Evolutionary conservation across 192 early-diverging fungal genomes (phyloP).

Genomic region (Coemansia sp.): DNA sequence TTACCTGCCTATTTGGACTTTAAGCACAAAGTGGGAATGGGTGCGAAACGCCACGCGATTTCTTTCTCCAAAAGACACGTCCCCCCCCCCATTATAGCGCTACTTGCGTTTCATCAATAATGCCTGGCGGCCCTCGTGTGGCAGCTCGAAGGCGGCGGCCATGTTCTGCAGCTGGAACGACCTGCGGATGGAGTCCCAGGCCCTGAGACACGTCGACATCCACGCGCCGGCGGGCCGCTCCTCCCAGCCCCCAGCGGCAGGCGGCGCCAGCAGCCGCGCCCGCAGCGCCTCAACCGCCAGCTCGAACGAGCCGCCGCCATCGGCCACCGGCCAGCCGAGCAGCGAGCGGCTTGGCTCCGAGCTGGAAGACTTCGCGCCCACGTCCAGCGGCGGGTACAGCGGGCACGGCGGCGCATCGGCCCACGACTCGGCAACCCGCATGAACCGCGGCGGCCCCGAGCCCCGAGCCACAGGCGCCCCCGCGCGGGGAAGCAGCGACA

Average conservation of each 20-base stretch:
- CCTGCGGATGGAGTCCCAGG: slow-evolving; percentile 47
- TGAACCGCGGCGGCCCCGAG: slow-evolving; percentile 1
- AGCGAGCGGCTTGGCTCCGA: neutral
- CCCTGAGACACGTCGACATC: slow-evolving; percentile 17
- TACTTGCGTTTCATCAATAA: neutral
- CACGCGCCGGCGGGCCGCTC: slow-evolving; percentile 21
- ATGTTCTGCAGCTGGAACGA: slow-evolving; percentile 15
- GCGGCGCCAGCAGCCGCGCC: neutral
- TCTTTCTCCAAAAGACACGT: neutral
- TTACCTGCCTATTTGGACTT: too few relatives aligned
- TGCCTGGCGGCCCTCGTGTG: neutral
- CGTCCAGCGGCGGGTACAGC: slow-evolving; percentile 2
- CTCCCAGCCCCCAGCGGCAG: neutral
- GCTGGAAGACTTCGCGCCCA: neutral
- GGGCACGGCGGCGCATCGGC: neutral
- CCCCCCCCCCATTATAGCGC: neutral
- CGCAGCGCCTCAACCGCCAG: slow-evolving; percentile 2
- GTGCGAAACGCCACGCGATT: neutral
- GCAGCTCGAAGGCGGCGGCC: neutral
- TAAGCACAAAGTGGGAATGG: too few relatives aligned
- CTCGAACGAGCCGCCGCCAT: slow-evolving; percentile 1
- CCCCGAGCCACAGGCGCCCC: neutral
- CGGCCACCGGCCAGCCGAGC: neutral
- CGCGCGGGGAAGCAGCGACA: slow-evolving; percentile 7
- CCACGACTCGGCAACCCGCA: slow-evolving; percentile 10